phyloP scores from a whole-genome alignment of 2,329 filamentous ascomycete genomes.

The Colletotrichum cordylinicola region DNA sequence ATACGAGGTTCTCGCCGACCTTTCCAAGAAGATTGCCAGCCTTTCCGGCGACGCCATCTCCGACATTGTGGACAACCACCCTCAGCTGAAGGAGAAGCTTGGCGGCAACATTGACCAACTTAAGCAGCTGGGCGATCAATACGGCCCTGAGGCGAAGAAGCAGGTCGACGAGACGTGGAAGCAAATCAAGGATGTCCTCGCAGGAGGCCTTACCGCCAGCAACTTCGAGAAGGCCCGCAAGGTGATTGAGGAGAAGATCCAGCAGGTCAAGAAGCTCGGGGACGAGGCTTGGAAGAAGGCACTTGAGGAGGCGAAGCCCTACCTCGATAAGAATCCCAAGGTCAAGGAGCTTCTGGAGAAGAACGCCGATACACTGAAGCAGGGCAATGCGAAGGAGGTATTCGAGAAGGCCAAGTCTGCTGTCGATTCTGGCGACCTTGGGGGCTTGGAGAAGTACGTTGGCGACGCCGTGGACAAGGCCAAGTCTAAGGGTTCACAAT shows the following conservation, averaged over 20 bases:
- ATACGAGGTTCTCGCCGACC: conserved; percentile 67
- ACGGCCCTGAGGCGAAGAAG: conserved; percentile 80
- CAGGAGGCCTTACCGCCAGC: conserved; percentile 61
- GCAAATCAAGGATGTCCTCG: conserved; percentile 68
- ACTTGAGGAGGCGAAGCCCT: conserved; percentile 72
- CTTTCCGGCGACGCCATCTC: conserved; percentile 67
- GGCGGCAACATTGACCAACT: conserved; percentile 72
- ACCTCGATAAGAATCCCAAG: conserved; percentile 78
- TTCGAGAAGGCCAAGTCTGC: conserved; percentile 68
- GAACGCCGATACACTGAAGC: conserved; percentile 71
- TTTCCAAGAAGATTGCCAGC: conserved; percentile 63
- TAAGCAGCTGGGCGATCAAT: conserved; percentile 71
- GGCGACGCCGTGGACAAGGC: conserved; percentile 60
- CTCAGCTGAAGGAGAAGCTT: conserved; percentile 73
- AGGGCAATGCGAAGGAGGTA: conserved; percentile 68
- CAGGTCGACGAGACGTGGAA: conserved; percentile 75
- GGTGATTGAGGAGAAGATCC: conserved; percentile 72
- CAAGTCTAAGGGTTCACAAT: conserved; percentile 53
- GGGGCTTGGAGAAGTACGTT: conserved; percentile 66
- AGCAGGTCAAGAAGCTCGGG: conserved; percentile 70
- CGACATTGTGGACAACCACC: conserved; percentile 77
- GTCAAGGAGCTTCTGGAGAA: conserved; percentile 75
- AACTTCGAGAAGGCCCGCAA: conserved; percentile 62
- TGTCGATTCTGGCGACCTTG: conserved; percentile 64
- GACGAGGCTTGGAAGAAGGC: conserved; percentile 77